Evolutionary conservation across 1,284 basidiomycete species (phyloP), one percentile per base, ranked within the genome.

Genomic region (Trichosporon sp.): DNA sequence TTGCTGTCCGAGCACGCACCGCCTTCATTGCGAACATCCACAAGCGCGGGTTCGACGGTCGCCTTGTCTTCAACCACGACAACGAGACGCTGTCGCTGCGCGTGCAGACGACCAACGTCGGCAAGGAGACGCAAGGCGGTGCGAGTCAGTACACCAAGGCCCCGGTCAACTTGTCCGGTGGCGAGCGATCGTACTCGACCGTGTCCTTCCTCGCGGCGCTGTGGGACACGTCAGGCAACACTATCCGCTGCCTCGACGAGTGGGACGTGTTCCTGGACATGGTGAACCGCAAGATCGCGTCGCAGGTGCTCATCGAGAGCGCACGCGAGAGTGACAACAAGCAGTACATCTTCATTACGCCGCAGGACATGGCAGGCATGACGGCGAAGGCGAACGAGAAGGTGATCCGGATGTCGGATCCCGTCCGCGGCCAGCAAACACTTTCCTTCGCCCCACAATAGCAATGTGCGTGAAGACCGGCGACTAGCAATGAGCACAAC

Each of bases 191-290:
- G 5, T 99, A 96, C 81, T 91, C 93, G 6, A 99, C 96, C 0
- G 93, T 98, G 68, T 95, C 92, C 71, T 80, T 99, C 60, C 82
- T 99, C 58, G 82, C 98, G 31, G 89, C 96, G 6, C 83, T 99
- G 49, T 99, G 96, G 96, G 91, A 96, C 72, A 89, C 92, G 10
- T 92, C 95, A 62, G 89, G 90, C 1, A 95, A 94, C 77, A 95
- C 95, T 0, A 85, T 99, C 60, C 85, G 95, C 64, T 99, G 95
- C 74, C 85, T 99, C 33, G 95, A 95, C 54, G 75, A 80, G 75
- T 95, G 94, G 75, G 92, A 96, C 71, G 94, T 97, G 13, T 97
- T 95, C 82, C 92, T 96, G 89, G 95, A 98, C 75, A 88, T 89
- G 25, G 89, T 93, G 63, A 97, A 97, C 77, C 87, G 95, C 34